Base-by-base conservation (phyloP, 1,284 basidiomycete species). In the Phylloboletellus chloephorus region DNA sequence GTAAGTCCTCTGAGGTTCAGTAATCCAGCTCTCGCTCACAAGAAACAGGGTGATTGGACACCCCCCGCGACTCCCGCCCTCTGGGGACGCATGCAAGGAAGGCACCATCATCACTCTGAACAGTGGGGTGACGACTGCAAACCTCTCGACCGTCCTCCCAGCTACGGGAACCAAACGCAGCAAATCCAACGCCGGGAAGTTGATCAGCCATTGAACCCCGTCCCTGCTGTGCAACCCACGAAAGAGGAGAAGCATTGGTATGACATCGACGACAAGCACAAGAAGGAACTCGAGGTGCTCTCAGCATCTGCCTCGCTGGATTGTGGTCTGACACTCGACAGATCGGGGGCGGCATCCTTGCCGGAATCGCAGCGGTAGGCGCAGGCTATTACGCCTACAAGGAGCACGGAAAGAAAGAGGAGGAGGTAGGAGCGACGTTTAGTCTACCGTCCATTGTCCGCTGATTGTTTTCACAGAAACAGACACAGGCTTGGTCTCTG, bases 311-410 rank as follows among this genome's bases (percentile, higher is more conserved):
- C 24, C 23, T 37, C 15, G 16, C 25, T 25, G 2, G 26, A 34
- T 12, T 9, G 23, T 22, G 22, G 37, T 47, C 42, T 47, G 21
- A 46, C 35, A 34, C 38, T 33, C 16, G 46, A 20, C 47, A 86
- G 82, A 52, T 84, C 45, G 82, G 79, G 21, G 82, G 78, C 28
- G 82, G 79, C 22, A 51, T 85, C 25, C 60, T 72, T 28, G 76
- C 72, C 2, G 81, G 78, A 3, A 59, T 67, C 23, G 74, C 71
- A 13, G 58, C 66, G 7, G 39, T 79, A 23, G 79, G 68, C 43
- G 78, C 61, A 7, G 81, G 79, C 5, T 62, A 66, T 41, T 58
- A 61, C 35, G 75, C 73, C 1, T 79, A 70, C 61, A 76, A 79
- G 43, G 51, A 74, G 13, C 75, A 83, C 50, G 66, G 75, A 50